phyloP scores from a whole-genome alignment of 164 flowering plant genomes.

The Annona squamosa region DNA sequence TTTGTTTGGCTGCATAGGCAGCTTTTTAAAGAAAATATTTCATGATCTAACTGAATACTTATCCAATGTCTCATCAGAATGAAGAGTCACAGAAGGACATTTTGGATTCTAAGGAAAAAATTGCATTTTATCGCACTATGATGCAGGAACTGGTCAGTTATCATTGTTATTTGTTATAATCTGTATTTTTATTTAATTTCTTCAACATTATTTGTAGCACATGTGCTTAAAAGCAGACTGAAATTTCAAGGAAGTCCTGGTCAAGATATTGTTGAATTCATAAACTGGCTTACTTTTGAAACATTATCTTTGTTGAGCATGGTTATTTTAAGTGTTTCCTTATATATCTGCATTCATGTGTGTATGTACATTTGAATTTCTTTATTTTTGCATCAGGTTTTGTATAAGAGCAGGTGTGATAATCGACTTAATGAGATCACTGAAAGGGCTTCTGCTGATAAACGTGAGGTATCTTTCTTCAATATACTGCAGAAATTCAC shows the following conservation, averaged over 20 bases:
- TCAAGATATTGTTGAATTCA: neutral
- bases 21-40: neutral
- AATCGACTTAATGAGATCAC: slow-evolving; percentile 84
- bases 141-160: slow-evolving; percentile 98
- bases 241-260: neutral
- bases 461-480: slow-evolving; percentile 57
- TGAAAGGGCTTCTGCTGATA: slow-evolving; percentile 80
- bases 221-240: neutral
- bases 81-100: slow-evolving; percentile 85
- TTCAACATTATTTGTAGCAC: neutral
- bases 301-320: neutral
- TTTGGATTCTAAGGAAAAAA: slow-evolving; percentile 70
- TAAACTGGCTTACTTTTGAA: neutral
- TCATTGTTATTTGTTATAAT: neutral
- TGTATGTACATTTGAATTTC: neutral
- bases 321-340: neutral
- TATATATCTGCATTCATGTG: neutral
- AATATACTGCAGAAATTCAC: neutral
- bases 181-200: neutral
- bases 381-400: slow-evolving; percentile 39
- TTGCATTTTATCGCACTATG: slow-evolving; percentile 66
- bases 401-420: slow-evolving; percentile 91
- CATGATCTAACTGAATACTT: slow-evolving; percentile 2
- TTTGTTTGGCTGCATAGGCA: neutral
- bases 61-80: slow-evolving; percentile 37